Evolutionary conservation across 768 basidiomycete species (phyloP).

Genomic region (Sarcodon aspratus): DNA sequence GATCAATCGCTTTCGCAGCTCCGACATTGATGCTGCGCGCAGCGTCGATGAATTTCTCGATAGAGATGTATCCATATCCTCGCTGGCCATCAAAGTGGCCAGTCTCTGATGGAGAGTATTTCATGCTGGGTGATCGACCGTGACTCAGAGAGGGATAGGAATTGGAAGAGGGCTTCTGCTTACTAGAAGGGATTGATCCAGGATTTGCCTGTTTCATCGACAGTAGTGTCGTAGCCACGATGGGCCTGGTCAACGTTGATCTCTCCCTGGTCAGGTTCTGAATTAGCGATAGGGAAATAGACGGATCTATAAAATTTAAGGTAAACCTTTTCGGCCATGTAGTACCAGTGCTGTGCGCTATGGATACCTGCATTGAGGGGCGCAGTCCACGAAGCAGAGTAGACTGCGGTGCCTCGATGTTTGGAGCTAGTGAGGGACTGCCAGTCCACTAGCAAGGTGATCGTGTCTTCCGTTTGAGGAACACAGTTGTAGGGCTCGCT

Average conservation of each 20-base stretch:
- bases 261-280: constrained; percentile 50
- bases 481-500: constrained; percentile 82
- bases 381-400: constrained; percentile 93
- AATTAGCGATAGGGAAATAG: neutral
- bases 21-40: constrained; percentile 71
- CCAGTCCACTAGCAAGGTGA: constrained; percentile 93
- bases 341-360: constrained; percentile 88
- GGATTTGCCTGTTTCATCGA: constrained; percentile 74
- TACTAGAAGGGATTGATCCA: constrained; percentile 92
- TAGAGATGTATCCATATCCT: constrained; percentile 86
- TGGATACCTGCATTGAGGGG: constrained; percentile 85
- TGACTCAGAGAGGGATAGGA: neutral
- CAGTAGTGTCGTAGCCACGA: constrained; percentile 84
- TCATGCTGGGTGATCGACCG: constrained; percentile 51
- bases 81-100: constrained; percentile 93
- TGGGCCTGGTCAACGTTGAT: constrained; percentile 90
- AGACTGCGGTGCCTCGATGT: constrained; percentile 80
- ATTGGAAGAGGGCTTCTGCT: constrained; percentile 16
- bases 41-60: constrained; percentile 87
- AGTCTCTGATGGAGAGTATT: constrained; percentile 84
- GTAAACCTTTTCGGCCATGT: constrained; percentile 80
- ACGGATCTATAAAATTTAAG: neutral
- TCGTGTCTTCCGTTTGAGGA: constrained; percentile 85
- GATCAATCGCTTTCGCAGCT: constrained; percentile 51
- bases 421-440: constrained; percentile 63